Base-by-base conservation (phyloP, 2,329 filamentous ascomycete species). In the Fusarium bactridioides region DNA sequence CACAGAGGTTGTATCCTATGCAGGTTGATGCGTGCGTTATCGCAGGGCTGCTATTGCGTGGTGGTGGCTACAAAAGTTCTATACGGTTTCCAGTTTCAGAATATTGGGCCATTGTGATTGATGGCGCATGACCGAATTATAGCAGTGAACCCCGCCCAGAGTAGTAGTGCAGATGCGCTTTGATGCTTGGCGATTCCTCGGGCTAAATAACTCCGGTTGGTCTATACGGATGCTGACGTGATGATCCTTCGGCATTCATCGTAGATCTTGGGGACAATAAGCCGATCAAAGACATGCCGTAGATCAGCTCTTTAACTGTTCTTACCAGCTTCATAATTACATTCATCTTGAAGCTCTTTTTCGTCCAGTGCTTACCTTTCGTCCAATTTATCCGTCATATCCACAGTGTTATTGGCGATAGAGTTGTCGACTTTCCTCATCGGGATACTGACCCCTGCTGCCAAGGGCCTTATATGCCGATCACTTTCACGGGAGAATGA, bases 341-440 rank as follows among this genome's bases (percentile, higher is more conserved):
- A 38, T 27, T 27, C 23, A 18, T 54, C 8, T 10, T 40, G 15
- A 40, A 40, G 7, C 19, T 38, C 33, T 12, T 40, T 54, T 54
- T 38, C 50, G 33, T 27, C 33, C 29, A 33, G 10, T 61, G 11
- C 21, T 21, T 29, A 31, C 40, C 4, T 15, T n/a, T n/a, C 23
- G 7, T 59, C 35, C 13, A 1, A 43, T 54, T 67, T 48, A 43
- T n/a, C 63, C 47, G 41, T 44, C 35, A 61, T 48, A 56, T 41
- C 64, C 64, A 54, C 55, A 61, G 29, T 27, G 29, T 48, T 43
- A 67, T 67, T 48, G 64, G 23, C 54, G 31, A 67, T 66, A 37
- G 23, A 41, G 38, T 61, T 67, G 61, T 67, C 64, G 64, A 67
- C 64, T 67, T 67, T 45, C 64, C 64, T 54, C 55, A 67, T 67